These are phyloP conservation scores for Saccharomyces hybrid DNA, from an alignment of 1,139 yeast genomes.

Conservation along the genomic window DNA sequence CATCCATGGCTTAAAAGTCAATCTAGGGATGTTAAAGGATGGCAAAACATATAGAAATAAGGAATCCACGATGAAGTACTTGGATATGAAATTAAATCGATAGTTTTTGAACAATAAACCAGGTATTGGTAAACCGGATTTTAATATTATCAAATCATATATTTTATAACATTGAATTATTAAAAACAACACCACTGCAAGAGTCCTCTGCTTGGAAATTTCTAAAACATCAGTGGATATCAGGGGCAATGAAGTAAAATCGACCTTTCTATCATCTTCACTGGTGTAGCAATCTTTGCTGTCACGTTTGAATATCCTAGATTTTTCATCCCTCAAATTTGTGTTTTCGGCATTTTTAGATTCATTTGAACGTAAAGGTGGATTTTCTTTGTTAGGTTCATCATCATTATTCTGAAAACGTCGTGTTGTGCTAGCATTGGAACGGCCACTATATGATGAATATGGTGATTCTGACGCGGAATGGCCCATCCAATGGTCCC, in stretches of 20 bases:
- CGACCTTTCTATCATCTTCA: not conserved
- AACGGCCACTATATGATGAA: not conserved
- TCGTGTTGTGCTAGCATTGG: slow-evolving; percentile 5
- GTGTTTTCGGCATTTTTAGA: not conserved
- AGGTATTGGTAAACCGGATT: slow-evolving; percentile 26
- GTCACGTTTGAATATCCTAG: not conserved
- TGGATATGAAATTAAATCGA: slow-evolving; percentile 53
- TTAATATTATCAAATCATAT: slow-evolving; percentile 51
- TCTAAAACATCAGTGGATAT: slow-evolving; percentile 57
- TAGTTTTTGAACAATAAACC: slow-evolving; percentile 38
- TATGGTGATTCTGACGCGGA: slow-evolving; percentile 5
- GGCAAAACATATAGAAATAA: slow-evolving; percentile 63
- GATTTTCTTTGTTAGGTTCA: not conserved
- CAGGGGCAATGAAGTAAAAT: slow-evolving; percentile 31
- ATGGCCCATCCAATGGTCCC: slow-evolving; percentile 26
- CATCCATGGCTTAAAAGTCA: slow-evolving; percentile 42
- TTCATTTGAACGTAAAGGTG: not conserved
- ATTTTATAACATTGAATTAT: slow-evolving; percentile 75
- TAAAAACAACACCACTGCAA: slow-evolving; percentile 57
- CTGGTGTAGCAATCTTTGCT: not conserved
- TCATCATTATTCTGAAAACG: slow-evolving; percentile 8
- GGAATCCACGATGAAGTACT: slow-evolving; percentile 69
- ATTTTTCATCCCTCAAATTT: not conserved
- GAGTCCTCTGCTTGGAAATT: slow-evolving; percentile 71
- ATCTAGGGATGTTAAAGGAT: slow-evolving; percentile 62